These are phyloP conservation scores for Rostrohypoxylon terebratum DNA, from an alignment of 495 filamentous ascomycete genomes.

Conservation along the genomic window DNA sequence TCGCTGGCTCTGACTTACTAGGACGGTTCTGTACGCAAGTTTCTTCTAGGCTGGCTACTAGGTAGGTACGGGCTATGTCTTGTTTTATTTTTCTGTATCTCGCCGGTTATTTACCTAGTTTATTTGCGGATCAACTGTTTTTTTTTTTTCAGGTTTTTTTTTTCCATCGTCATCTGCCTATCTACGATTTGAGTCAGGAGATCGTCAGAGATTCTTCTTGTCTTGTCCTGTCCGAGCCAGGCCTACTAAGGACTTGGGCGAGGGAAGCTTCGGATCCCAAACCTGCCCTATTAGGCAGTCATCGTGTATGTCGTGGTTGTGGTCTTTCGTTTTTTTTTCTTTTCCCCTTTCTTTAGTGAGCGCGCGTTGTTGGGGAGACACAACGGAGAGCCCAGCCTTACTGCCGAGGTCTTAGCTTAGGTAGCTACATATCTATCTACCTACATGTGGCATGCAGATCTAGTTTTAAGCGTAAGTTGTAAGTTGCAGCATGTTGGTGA, in stretches of 20 bases:
- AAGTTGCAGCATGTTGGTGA: not conserved
- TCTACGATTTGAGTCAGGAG: not conserved
- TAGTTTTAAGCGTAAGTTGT: not conserved
- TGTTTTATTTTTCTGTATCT: no score
- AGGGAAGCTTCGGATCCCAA: slow-evolving; percentile 14
- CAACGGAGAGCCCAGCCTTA: slow-evolving; percentile 6
- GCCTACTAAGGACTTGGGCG: not conserved
- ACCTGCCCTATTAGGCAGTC: slow-evolving; percentile 37
- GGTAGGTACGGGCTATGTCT: not conserved
- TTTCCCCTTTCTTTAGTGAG: not conserved
- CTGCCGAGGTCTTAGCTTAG: slow-evolving; percentile 22
- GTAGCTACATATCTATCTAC: not conserved
- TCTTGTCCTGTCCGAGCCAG: not conserved
- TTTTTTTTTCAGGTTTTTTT: not conserved
- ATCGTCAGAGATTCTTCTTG: not conserved
- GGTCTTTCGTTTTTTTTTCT: not conserved
- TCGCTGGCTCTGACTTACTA: not conserved
- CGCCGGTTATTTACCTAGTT: no score
- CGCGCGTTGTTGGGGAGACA: not conserved
- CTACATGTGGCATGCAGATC: not conserved
- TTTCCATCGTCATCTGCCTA: not conserved
- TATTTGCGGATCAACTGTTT: not conserved
- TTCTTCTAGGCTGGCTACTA: not conserved
- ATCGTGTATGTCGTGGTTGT: not conserved
- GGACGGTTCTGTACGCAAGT: not conserved